A percentile compares a stretch with the other conserved stretches of the same genome.
Evolutionary conservation across 305 asterid species (phyloP).

Genomic region (Rubia peregrina): DNA sequence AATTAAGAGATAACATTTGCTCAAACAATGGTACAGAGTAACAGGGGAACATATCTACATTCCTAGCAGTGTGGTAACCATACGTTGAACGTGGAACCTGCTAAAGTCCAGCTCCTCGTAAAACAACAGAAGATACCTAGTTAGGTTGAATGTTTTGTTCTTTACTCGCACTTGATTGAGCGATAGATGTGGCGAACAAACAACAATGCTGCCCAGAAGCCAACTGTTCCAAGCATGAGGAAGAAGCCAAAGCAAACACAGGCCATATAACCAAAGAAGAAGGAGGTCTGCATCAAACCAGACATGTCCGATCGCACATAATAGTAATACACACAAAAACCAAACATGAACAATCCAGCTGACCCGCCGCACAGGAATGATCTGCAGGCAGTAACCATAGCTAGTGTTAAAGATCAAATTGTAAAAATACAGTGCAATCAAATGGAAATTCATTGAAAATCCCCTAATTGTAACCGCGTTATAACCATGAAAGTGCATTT

Average conservation of each 20-base stretch:
- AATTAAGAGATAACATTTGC: too few species aligned
- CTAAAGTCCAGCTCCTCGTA: background rate
- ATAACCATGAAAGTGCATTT: too few species aligned
- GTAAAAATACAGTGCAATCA: too few species aligned
- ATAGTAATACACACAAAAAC: background rate
- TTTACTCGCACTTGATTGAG: background rate
- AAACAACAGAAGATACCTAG: background rate
- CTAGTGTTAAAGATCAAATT: too few species aligned
- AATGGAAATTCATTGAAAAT: too few species aligned
- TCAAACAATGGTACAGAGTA: too few species aligned
- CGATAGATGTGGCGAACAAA: background rate
- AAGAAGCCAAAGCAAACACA: background rate
- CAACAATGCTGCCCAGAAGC: background rate
- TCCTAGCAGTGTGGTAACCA: too few species aligned
- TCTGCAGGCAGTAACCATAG: background rate
- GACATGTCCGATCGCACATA: background rate
- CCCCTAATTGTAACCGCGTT: too few species aligned
- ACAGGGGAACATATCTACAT: too few species aligned
- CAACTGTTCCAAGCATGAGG: constrained; percentile 1
- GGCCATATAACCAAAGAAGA: constrained; percentile 1
- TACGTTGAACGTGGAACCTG: background rate
- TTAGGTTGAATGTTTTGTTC: background rate
- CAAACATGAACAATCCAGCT: background rate
- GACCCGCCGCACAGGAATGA: background rate
- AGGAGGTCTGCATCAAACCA: background rate